These are phyloP conservation scores for Durusdinium trenchii DNA, from an alignment of 73 alveolate genomes.

Conservation along the genomic window DNA sequence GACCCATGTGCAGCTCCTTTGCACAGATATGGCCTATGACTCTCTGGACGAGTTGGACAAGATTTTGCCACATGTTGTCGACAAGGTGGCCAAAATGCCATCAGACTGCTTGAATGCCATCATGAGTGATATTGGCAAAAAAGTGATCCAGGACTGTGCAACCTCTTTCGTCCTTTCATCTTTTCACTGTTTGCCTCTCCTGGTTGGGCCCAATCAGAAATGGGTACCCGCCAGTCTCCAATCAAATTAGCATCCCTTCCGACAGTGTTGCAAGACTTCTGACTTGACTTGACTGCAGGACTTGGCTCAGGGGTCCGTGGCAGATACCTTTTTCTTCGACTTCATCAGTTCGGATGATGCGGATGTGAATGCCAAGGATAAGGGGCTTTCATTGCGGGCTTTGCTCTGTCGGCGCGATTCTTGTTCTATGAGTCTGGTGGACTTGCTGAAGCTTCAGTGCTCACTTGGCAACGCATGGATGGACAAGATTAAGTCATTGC, in stretches of 20 bases:
- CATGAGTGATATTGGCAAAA: neutral
- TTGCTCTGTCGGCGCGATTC: neutral
- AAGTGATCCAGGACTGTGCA: neutral
- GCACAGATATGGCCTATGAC: neutral
- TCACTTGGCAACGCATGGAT: neutral
- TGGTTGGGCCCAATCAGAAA: neutral
- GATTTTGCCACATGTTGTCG: neutral
- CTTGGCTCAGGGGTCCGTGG: neutral
- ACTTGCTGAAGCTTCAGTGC: neutral
- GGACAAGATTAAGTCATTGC: neutral
- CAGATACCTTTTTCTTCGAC: neutral
- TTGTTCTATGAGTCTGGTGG: neutral
- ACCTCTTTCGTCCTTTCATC: too few species aligned
- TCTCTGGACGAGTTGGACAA: neutral
- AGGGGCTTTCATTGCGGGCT: neutral
- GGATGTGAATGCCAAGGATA: too few species aligned
- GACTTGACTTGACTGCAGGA: neutral
- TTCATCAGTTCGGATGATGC: neutral
- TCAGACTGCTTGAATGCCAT: slow-evolving; percentile 2
- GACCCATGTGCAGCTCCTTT: neutral
- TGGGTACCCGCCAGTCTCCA: neutral
- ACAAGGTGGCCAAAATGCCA: neutral
- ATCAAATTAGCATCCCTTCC: neutral
- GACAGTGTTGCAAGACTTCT: too few species aligned
- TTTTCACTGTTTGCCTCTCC: neutral